Evolutionary conservation across 2,329 filamentous ascomycete genomes (phyloP).

Genomic region (Alternaria hordeiaustralica): DNA sequence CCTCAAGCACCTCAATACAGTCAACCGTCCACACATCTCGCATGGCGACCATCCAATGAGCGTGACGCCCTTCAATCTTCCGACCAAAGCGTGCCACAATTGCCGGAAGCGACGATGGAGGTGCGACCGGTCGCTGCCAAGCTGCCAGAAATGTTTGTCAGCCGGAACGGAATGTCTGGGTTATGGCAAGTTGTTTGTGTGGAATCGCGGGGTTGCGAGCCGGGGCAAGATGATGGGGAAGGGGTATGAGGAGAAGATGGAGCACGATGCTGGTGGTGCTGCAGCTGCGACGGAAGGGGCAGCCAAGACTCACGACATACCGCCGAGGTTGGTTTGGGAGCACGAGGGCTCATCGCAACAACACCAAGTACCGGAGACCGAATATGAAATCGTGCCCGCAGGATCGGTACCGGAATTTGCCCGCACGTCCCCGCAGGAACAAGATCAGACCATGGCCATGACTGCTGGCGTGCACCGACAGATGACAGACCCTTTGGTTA

Average conservation of each 20-base stretch:
- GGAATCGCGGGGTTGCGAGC: constrained; percentile 62
- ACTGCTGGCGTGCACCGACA: constrained; percentile 48
- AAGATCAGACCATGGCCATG: constrained; percentile 20
- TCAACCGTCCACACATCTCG: constrained; percentile 33
- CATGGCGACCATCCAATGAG: constrained; percentile 45
- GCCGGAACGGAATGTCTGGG: constrained; percentile 66
- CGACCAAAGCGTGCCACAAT: constrained; percentile 63
- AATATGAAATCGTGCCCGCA: not conserved
- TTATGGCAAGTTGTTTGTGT: constrained; percentile 67
- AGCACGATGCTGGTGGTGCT: not conserved
- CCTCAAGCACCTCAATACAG: constrained; percentile 21
- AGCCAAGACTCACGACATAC: constrained; percentile 30
- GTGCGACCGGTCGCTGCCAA: constrained; percentile 66
- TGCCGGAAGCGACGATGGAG: constrained; percentile 66
- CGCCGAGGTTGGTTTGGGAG: constrained; percentile 28
- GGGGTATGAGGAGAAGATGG: constrained; percentile 52
- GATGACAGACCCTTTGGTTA: constrained; percentile 63
- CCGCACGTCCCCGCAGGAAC: constrained; percentile 4
- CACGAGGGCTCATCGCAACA: constrained; percentile 6
- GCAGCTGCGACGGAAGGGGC: constrained; percentile 24
- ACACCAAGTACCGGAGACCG: constrained; percentile 3
- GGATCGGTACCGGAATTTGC: not conserved
- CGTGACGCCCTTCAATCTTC: constrained; percentile 35
- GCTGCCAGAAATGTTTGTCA: constrained; percentile 65
- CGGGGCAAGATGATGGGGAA: constrained; percentile 63